These are phyloP conservation scores for Ochromonas danica DNA, from an alignment of 108 stramenopile genomes.

Conservation along the genomic window DNA sequence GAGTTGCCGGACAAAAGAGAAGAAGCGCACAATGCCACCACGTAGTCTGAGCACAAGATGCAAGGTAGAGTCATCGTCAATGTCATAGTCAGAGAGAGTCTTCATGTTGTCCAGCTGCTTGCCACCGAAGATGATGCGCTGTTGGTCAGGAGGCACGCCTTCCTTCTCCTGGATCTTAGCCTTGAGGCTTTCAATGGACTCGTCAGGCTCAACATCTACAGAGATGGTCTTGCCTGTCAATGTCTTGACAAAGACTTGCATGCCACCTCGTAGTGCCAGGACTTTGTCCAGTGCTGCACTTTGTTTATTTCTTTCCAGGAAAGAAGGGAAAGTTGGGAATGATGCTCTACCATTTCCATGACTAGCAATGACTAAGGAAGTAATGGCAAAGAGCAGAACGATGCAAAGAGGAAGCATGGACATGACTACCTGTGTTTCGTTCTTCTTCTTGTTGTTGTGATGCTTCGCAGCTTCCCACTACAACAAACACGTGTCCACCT, in stretches of 20 bases:
- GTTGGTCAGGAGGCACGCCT: slow-evolving; percentile 91
- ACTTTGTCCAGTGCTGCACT: background rate
- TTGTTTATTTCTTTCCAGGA: no score
- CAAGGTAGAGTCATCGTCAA: slow-evolving; percentile 89
- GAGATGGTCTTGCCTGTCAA: slow-evolving; percentile 89
- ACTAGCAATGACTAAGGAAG: no score
- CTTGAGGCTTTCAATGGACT: slow-evolving; percentile 94
- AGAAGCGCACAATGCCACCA: slow-evolving; percentile 38
- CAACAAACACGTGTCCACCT: no score
- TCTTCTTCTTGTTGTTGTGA: no score
- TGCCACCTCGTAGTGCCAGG: background rate
- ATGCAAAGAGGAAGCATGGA: no score
- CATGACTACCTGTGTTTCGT: no score
- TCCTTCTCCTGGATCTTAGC: slow-evolving; percentile 94
- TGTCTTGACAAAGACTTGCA: no score
- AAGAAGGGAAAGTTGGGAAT: no score
- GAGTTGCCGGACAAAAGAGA: no score
- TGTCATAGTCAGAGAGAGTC: slow-evolving; percentile 88
- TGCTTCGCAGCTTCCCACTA: no score
- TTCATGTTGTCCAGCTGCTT: slow-evolving; percentile 91
- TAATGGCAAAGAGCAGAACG: no score
- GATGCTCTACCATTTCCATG: no score
- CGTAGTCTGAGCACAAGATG: slow-evolving; percentile 82
- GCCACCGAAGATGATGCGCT: slow-evolving; percentile 94
- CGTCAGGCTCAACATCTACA: slow-evolving; percentile 92